Percentiles rank a stretch among this genome's conserved stretches.
phyloP scores from a whole-genome alignment of 2,329 filamentous ascomycete genomes.

The Diaporthe australafricana region DNA sequence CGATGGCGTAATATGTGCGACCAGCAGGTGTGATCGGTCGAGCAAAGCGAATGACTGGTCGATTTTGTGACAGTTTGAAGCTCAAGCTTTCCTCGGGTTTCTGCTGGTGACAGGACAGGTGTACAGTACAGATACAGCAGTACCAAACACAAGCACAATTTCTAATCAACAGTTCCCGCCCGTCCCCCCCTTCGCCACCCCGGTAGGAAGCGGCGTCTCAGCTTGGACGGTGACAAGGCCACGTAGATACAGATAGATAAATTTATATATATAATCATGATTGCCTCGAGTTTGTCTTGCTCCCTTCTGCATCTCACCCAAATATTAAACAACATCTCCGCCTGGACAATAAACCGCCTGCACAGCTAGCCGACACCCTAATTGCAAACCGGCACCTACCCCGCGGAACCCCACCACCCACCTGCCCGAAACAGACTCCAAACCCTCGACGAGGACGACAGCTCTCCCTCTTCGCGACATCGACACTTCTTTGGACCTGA shows the following conservation, averaged over 20 bases:
- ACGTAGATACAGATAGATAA: not conserved
- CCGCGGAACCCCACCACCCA: conserved; percentile 28
- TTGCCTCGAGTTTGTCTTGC: not conserved
- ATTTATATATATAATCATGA: not conserved
- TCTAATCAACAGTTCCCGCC: conserved; percentile 22
- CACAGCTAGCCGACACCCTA: not conserved
- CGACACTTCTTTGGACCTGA: not conserved
- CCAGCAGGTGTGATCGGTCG: conserved; percentile 5
- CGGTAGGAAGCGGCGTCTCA: conserved; percentile 14
- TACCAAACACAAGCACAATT: not conserved
- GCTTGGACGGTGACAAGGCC: conserved; percentile 1
- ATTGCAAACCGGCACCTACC: conserved; percentile 30
- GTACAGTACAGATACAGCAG: not conserved
- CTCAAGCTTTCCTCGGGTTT: not conserved
- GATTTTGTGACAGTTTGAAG: not conserved
- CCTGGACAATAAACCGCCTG: not conserved
- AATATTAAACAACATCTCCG: not conserved
- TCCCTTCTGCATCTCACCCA: not conserved
- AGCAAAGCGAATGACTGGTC: not conserved
- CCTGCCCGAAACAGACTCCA: not conserved
- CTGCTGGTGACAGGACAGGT: conserved; percentile 9
- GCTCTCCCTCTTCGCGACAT: not conserved
- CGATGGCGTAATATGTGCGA: conserved; percentile 30
- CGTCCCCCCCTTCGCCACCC: not conserved
- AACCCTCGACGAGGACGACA: conserved; percentile 16